These are phyloP conservation scores for Biscogniauxia mediterranea DNA, from an alignment of 2,329 filamentous ascomycete genomes.

Conservation along the genomic window DNA sequence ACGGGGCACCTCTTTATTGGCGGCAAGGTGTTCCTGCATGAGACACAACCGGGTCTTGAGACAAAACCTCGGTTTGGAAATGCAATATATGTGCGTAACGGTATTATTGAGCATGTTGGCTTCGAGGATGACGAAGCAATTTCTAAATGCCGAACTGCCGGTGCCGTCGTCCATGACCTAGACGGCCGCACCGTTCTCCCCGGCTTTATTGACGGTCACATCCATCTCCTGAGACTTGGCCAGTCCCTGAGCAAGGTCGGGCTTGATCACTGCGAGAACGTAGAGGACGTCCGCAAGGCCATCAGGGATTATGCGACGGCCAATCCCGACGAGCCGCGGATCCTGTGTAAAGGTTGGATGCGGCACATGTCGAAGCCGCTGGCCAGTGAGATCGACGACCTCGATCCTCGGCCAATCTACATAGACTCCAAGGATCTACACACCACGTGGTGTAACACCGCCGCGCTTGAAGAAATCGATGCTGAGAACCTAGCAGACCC, in stretches of 20 bases:
- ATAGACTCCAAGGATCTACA: slow-evolving; percentile 57
- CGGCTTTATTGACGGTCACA: slow-evolving; percentile 57
- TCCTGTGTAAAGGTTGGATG: slow-evolving; percentile 53
- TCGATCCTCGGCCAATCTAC: slow-evolving; percentile 54
- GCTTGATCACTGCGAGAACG: slow-evolving; percentile 45
- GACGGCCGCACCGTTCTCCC: slow-evolving; percentile 44
- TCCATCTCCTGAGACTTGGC: slow-evolving; percentile 54
- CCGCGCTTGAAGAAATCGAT: slow-evolving; percentile 49
- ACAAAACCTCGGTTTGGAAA: slow-evolving; percentile 17
- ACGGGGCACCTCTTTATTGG: slow-evolving; percentile 13
- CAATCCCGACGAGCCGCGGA: slow-evolving; percentile 46
- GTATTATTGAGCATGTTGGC: slow-evolving; percentile 19
- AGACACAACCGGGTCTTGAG: slow-evolving; percentile 14
- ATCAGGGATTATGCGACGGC: slow-evolving; percentile 45
- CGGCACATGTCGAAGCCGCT: slow-evolving; percentile 49
- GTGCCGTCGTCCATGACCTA: slow-evolving; percentile 21
- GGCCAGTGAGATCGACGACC: slow-evolving; percentile 48
- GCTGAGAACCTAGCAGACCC: slow-evolving; percentile 46
- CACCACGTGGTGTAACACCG: slow-evolving; percentile 54
- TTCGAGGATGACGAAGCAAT: slow-evolving; percentile 15
- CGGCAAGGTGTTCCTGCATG: slow-evolving; percentile 18
- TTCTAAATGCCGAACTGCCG: slow-evolving; percentile 8
- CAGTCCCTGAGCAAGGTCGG: slow-evolving; percentile 52
- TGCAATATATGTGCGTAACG: slow-evolving; percentile 16
- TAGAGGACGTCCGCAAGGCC: slow-evolving; percentile 48